These are phyloP conservation scores for Trichoderma asperelloides DNA, from an alignment of 495 filamentous ascomycete species.

Conservation along the genomic window DNA sequence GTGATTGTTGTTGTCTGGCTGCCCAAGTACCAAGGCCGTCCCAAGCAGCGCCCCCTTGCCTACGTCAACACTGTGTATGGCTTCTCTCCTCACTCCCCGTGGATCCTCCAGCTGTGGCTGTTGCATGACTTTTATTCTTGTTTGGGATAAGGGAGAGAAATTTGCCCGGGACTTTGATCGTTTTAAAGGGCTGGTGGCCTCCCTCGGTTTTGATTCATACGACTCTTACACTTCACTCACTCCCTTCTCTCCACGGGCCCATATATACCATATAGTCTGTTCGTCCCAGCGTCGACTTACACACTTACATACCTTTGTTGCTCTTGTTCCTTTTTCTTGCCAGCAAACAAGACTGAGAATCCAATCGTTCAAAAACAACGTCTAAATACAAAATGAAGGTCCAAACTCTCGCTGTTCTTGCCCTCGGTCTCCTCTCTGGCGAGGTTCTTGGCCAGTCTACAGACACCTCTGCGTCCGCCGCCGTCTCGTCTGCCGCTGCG, in stretches of 20 bases:
- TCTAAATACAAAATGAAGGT: background rate
- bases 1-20: too few relatives aligned
- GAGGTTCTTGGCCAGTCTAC: background rate
- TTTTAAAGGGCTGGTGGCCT: background rate
- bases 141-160: background rate
- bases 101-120: constrained; percentile 5
- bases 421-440: background rate
- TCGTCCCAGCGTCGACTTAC: background rate
- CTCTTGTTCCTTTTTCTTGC: background rate
- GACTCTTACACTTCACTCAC: background rate
- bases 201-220: constrained; percentile 3
- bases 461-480: background rate
- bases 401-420: background rate
- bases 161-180: background rate
- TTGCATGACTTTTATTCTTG: background rate
- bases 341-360: background rate
- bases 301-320: background rate
- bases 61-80: constrained; percentile 4
- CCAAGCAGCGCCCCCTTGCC: background rate
- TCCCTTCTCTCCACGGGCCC: background rate
- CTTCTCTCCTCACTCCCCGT: background rate
- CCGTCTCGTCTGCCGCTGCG: background rate
- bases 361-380: background rate
- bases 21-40: background rate
- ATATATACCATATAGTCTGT: background rate